Conservation (phyloP, 805 yeast species). For the Wickerhamiella vanderwaltii region DNA sequence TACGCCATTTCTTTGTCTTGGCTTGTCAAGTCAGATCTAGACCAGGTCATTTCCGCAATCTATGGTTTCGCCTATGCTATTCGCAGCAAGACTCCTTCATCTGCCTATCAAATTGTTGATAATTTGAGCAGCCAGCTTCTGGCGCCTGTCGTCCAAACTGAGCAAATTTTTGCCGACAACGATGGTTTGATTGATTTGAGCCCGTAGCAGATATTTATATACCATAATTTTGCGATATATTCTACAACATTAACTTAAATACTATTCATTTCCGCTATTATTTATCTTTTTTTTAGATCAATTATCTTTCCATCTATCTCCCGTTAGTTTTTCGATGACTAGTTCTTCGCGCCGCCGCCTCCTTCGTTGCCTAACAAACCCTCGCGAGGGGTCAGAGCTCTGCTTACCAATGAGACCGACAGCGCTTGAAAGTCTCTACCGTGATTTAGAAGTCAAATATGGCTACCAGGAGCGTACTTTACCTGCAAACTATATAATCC, state of each 20-base stretch:
- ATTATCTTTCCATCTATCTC: no score
- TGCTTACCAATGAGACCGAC: conserved; percentile 19
- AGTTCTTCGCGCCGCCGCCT: no score
- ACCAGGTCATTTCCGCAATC: conserved; percentile 28
- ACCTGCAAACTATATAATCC: conserved; percentile 51
- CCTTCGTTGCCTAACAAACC: no score
- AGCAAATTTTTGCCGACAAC: background rate
- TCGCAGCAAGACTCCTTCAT: background rate
- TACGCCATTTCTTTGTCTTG: conserved; percentile 5
- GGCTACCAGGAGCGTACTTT: conserved; percentile 19
- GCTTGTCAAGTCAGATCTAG: conserved; percentile 30
- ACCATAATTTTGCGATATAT: background rate
- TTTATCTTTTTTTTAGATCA: no score
- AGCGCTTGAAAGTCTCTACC: conserved; percentile 21
- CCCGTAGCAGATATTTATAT: background rate
- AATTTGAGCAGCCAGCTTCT: background rate
- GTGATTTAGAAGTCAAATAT: conserved; percentile 19
- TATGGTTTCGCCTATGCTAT: conserved; percentile 4
- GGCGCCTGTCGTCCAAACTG: background rate
- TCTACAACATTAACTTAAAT: background rate
- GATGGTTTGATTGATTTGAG: background rate
- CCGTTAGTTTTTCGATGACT: no score
- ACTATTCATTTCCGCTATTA: no score
- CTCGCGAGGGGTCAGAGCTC: background rate
- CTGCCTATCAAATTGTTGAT: conserved; percentile 1